phyloP scores from a whole-genome alignment of 805 yeast genomes.

The Candida cerambycidarum region DNA sequence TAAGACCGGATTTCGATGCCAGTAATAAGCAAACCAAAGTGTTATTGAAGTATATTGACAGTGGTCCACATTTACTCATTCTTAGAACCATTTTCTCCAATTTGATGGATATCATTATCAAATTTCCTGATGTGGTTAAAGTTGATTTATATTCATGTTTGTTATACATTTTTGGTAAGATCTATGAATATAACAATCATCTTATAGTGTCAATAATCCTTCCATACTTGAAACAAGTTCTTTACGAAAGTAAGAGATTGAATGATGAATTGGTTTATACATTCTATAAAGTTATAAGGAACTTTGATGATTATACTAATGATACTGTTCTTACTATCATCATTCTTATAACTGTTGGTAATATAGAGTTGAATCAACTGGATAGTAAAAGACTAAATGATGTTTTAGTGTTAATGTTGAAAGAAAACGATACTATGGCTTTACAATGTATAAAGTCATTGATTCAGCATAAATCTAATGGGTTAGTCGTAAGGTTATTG shows the following conservation, averaged over 20 bases:
- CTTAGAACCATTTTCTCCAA: slow-evolving; percentile 51
- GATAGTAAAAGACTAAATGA: slow-evolving; percentile 24
- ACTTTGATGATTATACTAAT: slow-evolving; percentile 17
- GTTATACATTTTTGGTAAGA: slow-evolving; percentile 58
- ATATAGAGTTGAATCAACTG: slow-evolving; percentile 23
- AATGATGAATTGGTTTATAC: slow-evolving; percentile 21
- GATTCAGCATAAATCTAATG: slow-evolving; percentile 32
- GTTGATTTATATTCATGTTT: slow-evolving; percentile 72
- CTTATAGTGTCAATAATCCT: slow-evolving; percentile 49
- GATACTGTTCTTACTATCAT: slow-evolving; percentile 34
- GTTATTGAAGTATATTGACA: slow-evolving; percentile 27
- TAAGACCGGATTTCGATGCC: slow-evolving; percentile 45
- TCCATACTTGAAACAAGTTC: slow-evolving; percentile 37
- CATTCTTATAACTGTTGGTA: slow-evolving; percentile 36
- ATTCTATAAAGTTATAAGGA: slow-evolving; percentile 26
- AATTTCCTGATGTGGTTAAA: slow-evolving; percentile 67
- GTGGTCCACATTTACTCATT: slow-evolving; percentile 39
- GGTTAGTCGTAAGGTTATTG: slow-evolving; percentile 41
- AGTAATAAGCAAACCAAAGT: slow-evolving; percentile 22
- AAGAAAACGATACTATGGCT: slow-evolving; percentile 27
- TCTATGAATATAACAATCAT: slow-evolving; percentile 47
- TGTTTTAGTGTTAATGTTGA: slow-evolving; percentile 25
- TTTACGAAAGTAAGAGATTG: slow-evolving; percentile 23
- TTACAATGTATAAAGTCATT: slow-evolving; percentile 63
- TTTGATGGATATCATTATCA: slow-evolving; percentile 60